A percentile compares a stretch with the other conserved stretches of the same genome.
These are phyloP conservation scores for Spergularia marina DNA, from an alignment of 148 eudicot species.

Conservation along the genomic window DNA sequence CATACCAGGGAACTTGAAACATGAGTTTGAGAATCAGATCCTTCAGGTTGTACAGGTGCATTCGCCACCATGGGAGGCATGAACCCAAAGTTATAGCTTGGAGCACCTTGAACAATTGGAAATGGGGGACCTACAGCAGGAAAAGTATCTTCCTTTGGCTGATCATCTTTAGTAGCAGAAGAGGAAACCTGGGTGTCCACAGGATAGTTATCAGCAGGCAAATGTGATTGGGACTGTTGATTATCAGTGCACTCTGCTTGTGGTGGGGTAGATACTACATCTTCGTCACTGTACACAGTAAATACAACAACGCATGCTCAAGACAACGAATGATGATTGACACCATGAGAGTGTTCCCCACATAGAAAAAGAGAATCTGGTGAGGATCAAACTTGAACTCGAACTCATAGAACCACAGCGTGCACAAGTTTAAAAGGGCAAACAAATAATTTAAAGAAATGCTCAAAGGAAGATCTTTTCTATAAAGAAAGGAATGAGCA, in stretches of 20 bases:
- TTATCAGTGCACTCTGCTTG: slow-evolving; percentile 30
- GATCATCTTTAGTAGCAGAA: slow-evolving; percentile 31
- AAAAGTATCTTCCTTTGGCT: slow-evolving; percentile 39
- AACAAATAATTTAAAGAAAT: not conserved
- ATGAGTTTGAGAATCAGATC: slow-evolving; percentile 48
- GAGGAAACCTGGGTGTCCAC: slow-evolving; percentile 28
- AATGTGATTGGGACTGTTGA: slow-evolving; percentile 28
- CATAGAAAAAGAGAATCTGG: not conserved
- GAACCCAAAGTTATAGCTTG: slow-evolving; percentile 47
- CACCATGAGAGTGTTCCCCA: not conserved
- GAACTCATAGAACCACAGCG: not conserved
- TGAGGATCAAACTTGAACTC: not conserved
- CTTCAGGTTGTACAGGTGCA: slow-evolving; percentile 42
- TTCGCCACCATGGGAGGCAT: slow-evolving; percentile 51
- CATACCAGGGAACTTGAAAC: slow-evolving; percentile 30
- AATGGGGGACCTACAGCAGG: slow-evolving; percentile 46
- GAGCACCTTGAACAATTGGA: slow-evolving; percentile 46
- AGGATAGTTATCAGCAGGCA: slow-evolving; percentile 23
- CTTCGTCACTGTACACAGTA: slow-evolving; percentile 43
- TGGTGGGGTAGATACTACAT: slow-evolving; percentile 28
- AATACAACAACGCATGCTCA: slow-evolving; percentile 5
- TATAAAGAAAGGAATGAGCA: not conserved
- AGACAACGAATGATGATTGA: not conserved
- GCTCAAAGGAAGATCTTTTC: not conserved
- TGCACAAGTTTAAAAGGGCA: not conserved